Evolutionary conservation across 805 yeast genomes (phyloP), one percentile per base, ranked within the genome.

Genomic region (Yarrowia sp.): DNA sequence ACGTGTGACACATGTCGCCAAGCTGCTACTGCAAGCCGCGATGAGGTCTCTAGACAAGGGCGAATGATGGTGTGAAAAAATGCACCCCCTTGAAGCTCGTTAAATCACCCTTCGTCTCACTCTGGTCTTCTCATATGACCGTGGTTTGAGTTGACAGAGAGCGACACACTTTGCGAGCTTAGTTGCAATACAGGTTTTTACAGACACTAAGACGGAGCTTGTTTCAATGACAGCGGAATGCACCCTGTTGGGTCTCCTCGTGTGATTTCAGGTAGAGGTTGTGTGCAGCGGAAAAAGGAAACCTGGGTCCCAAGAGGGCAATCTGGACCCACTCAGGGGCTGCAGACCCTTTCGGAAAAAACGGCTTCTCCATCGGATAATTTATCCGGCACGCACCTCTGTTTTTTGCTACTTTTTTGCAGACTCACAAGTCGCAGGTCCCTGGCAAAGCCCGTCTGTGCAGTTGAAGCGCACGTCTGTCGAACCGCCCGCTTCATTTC

Each of bases 121-220:
- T 48, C 19, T 42, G 9, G 46, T 42, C 16, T 11, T 52, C 56
- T 36, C 56, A 48, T 5, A 53, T 53, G 58, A 36, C 32, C 58
- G 16, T 52, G 40, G 40, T 11, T 26, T n/a, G 26, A 35, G 15
- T 36, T 52, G 50, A 46, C n/a, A 16, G 48, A 3, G 49, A 46
- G 50, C 35, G 50, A 22, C 50, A 12, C 9, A 15, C 36, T 48
- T 48, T 36, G 36, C 56, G 55, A 49, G 55, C 55, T 49, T 49
- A 49, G 40, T 49, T 2, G 55, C 4, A 10, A 19, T 49, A 49
- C 40, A 49, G 55, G 55, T 32, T 49, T 49, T 49, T 49, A 7
- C 26, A 3, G 11, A 5, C 26, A 11, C 56, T 50, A 50, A 11
- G 16, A 26, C 16, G 42, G 32, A 50, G 56, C 41, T 50, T 50